Conservation (phyloP, 1,284 basidiomycete species). For the Taiwanofungus camphoratus region DNA sequence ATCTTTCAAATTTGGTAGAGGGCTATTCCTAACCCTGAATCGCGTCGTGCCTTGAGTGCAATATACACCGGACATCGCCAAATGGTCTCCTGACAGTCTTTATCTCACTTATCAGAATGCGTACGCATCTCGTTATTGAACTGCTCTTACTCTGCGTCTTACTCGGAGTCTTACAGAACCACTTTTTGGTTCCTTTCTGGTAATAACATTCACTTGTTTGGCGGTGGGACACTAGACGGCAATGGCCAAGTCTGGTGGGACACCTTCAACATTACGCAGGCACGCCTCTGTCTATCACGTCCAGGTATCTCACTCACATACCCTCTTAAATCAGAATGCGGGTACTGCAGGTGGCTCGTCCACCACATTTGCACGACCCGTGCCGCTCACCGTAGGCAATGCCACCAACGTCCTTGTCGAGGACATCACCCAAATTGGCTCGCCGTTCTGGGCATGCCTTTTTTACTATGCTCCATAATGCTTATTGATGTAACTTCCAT, state of each 20-base stretch:
- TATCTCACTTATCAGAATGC: constrained; percentile 39
- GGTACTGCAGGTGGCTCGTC: constrained; percentile 40
- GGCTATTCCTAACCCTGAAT: neutral
- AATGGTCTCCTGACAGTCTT: constrained; percentile 38
- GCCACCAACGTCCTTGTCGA: constrained; percentile 50
- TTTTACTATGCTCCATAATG: neutral
- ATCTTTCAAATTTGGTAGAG: neutral
- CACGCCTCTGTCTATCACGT: constrained; percentile 8
- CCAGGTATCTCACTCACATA: neutral
- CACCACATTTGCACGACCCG: constrained; percentile 50
- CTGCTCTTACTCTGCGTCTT: neutral
- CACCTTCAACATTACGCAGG: constrained; percentile 22
- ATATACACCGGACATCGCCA: constrained; percentile 39
- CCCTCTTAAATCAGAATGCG: constrained; percentile 17
- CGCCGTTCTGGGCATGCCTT: constrained; percentile 40
- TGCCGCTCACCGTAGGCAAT: constrained; percentile 55
- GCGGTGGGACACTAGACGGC: constrained; percentile 36
- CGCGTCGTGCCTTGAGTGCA: constrained; percentile 22
- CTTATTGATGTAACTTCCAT: neutral
- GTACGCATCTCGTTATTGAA: constrained; percentile 23
- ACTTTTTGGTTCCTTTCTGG: constrained; percentile 43
- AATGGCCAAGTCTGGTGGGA: constrained; percentile 39
- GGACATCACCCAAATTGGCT: constrained; percentile 47
- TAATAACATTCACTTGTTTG: constrained; percentile 36
- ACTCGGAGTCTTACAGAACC: constrained; percentile 25